A percentile compares a stretch with the other conserved stretches of the same genome.
Conservation (phyloP, 495 filamentous ascomycete species). For the Talaromyces borbonicus region DNA sequence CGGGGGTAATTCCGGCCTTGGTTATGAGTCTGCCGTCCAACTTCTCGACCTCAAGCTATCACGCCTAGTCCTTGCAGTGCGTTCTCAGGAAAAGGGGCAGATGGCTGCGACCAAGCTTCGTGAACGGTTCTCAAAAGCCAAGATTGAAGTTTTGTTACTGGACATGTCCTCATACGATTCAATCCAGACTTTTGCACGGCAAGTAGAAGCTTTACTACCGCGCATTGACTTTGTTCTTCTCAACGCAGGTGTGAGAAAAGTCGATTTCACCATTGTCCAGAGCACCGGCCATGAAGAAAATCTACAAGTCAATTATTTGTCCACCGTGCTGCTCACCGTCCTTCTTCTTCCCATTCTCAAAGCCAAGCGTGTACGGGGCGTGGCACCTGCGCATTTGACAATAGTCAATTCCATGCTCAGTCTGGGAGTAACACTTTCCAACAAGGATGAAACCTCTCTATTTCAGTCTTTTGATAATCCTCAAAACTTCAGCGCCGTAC, state of each 20-base stretch:
- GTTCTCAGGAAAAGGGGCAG: constrained; percentile 29
- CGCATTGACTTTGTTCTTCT: neutral
- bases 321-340: constrained; percentile 36
- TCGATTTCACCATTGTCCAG: neutral
- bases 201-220: constrained; percentile 15
- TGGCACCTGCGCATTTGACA: constrained; percentile 26
- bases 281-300: constrained; percentile 36
- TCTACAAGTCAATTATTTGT: constrained; percentile 29
- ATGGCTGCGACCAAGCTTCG: constrained; percentile 3
- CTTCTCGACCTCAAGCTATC: constrained; percentile 27
- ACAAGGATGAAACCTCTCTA: constrained; percentile 20
- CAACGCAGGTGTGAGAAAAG: neutral
- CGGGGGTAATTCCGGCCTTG: constrained; percentile 33
- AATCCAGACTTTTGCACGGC: constrained; percentile 27
- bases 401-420: constrained; percentile 29
- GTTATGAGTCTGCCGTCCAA: constrained; percentile 25
- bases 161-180: constrained; percentile 31
- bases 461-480: neutral
- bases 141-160: constrained; percentile 22
- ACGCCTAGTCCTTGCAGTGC: constrained; percentile 39
- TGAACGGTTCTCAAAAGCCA: constrained; percentile 8
- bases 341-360: constrained; percentile 42
- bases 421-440: constrained; percentile 23
- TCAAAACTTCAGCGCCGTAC: neutral
- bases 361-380: constrained; percentile 14